Evolutionary conservation across 106 monocot genomes (phyloP), one percentile per base, ranked within the genome.

Genomic region (Allium fistulosum): DNA sequence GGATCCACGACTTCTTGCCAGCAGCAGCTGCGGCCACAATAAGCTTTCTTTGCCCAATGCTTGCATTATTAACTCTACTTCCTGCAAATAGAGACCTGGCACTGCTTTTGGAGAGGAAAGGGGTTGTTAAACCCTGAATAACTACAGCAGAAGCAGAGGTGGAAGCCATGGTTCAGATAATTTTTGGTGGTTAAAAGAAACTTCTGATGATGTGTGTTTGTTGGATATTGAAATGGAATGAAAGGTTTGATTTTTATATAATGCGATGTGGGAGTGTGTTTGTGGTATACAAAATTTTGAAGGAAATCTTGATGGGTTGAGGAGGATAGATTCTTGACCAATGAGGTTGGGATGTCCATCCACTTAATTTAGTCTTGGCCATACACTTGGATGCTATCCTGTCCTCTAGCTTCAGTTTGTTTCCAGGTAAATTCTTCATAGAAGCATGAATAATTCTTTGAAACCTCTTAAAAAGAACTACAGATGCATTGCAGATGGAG

Each of bases 1-100:
- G 97, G 68, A 97, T 68, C 97, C 97, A 97, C 1, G 97, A 92
- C 79, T 97, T 89, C 81, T 97, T 97, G 1, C 73, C 57, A 2
- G 75, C 75, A 27, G 61, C 83, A 6, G 88, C 88, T 0, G 83
- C 94, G 18, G 58, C 72, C 49, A 82, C 77, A 8, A 85, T 68
- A 7, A 85, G 72, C 4, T 83, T 17, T 64, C 71, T 72, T 3
- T 73, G 37, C 4, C 67, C 22, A 46, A 45, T 48, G 46, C 53
- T 74, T 8, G 61, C 17, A 26, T 28, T 8, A 2, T 60, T 57
- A 7, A 63, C 56, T 27, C 51, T 75, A 48, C 57, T 15, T 46
- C 77, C 78, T 2, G 76, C 82, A 15, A 66, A 45, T 12, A 52
- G 66, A 46, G 46, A 70, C 14, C 72, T 79, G 47, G 63, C 76